These are phyloP conservation scores for Diaporthe sp. DNA, from an alignment of 2,329 filamentous ascomycete genomes.

Conservation along the genomic window DNA sequence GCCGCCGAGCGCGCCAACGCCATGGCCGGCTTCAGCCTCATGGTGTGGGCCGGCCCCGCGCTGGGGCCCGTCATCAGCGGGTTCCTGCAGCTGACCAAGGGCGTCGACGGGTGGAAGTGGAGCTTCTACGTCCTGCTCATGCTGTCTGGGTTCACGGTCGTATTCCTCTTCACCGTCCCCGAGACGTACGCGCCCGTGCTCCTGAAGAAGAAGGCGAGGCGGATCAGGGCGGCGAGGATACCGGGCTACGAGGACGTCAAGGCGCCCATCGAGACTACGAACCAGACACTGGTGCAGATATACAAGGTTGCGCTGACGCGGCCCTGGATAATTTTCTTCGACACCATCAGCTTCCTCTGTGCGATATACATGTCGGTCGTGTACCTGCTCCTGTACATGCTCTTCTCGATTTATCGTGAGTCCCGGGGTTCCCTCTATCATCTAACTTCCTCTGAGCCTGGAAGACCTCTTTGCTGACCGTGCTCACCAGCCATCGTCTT, in stretches of 20 bases:
- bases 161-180: constrained; percentile 70
- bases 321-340: constrained; percentile 68
- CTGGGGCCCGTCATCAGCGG: constrained; percentile 69
- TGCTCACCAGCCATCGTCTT: constrained; percentile 59
- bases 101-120: constrained; percentile 62
- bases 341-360: constrained; percentile 65
- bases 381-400: constrained; percentile 69
- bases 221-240: constrained; percentile 63
- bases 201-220: constrained; percentile 66
- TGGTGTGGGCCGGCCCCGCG: constrained; percentile 68
- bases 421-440: background rate
- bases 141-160: constrained; percentile 54
- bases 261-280: constrained; percentile 62
- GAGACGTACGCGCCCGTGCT: constrained; percentile 67
- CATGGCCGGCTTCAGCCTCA: constrained; percentile 67
- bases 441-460: background rate
- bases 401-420: constrained; percentile 67
- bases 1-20: constrained; percentile 65
- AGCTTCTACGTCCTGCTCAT: constrained; percentile 63
- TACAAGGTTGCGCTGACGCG: constrained; percentile 65
- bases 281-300: constrained; percentile 57
- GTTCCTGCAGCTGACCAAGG: constrained; percentile 68
- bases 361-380: constrained; percentile 68
- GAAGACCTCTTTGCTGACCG: background rate
- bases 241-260: constrained; percentile 66